Conservation (phyloP, 1,284 basidiomycete genomes). For the Naganishia albida region DNA sequence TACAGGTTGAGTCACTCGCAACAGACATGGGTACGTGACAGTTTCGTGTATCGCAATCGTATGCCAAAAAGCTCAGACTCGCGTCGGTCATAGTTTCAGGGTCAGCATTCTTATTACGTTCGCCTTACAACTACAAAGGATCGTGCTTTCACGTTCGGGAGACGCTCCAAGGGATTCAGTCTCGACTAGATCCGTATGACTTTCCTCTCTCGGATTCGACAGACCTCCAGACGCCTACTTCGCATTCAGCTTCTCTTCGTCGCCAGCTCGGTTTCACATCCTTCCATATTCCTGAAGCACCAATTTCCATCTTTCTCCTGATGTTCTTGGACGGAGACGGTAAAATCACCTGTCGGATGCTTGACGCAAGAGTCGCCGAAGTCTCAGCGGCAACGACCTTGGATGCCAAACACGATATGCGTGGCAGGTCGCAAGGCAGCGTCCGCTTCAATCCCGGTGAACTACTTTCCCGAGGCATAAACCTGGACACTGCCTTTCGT, state of each 20-base stretch:
- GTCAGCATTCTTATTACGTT: background rate
- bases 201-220: background rate
- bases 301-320: background rate
- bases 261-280: background rate
- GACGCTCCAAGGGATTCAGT: slow-evolving; percentile 10
- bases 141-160: slow-evolving; percentile 16
- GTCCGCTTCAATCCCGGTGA: background rate
- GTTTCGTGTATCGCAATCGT: too few species aligned
- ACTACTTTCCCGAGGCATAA: background rate
- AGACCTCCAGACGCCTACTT: too few species aligned
- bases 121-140: slow-evolving; percentile 2
- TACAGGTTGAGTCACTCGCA: background rate
- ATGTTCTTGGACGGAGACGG: slow-evolving; percentile 4
- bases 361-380: background rate
- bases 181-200: slow-evolving; percentile 12
- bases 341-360: background rate
- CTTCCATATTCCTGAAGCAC: background rate
- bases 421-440: background rate
- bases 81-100: background rate
- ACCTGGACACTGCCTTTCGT: background rate
- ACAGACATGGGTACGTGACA: background rate
- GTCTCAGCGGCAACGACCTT: too few species aligned
- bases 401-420: too few species aligned
- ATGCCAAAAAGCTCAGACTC: too few species aligned
- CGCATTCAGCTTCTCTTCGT: background rate